These are phyloP conservation scores for Nakaseomyces sp. DNA, from an alignment of 1,139 yeast genomes.

Conservation along the genomic window DNA sequence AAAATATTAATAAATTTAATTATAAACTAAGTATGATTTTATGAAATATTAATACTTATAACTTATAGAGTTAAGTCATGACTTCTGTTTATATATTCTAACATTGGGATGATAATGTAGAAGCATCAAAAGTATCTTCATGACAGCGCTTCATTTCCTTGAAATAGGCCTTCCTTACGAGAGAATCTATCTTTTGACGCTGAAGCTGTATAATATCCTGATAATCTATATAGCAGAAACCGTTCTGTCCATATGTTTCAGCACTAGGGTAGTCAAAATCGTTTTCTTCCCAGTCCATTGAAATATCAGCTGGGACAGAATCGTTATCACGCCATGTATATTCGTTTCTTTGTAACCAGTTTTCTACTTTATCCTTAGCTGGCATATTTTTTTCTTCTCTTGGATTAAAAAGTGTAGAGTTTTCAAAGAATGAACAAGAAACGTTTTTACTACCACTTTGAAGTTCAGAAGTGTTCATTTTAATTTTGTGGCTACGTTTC, in stretches of 20 bases:
- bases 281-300: constrained; percentile 29
- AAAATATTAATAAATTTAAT: neutral
- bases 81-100: neutral
- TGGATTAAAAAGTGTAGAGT: constrained; percentile 40
- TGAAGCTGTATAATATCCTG: constrained; percentile 28
- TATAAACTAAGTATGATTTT: neutral
- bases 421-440: neutral
- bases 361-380: constrained; percentile 49
- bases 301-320: constrained; percentile 13
- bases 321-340: neutral
- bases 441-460: neutral
- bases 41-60: neutral
- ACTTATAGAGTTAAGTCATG: neutral
- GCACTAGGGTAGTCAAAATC: constrained; percentile 20
- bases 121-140: constrained; percentile 3
- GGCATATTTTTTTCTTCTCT: constrained; percentile 51
- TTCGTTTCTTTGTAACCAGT: constrained; percentile 55
- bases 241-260: constrained; percentile 7
- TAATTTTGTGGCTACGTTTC: neutral
- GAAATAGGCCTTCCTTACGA: constrained; percentile 22
- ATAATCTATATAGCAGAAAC: neutral
- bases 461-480: neutral
- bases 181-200: constrained; percentile 25
- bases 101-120: constrained; percentile 7
- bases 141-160: constrained; percentile 10